Evolutionary conservation across 768 basidiomycete genomes (phyloP), one percentile per base, ranked within the genome.

Genomic region (Leccinum ochraceum): DNA sequence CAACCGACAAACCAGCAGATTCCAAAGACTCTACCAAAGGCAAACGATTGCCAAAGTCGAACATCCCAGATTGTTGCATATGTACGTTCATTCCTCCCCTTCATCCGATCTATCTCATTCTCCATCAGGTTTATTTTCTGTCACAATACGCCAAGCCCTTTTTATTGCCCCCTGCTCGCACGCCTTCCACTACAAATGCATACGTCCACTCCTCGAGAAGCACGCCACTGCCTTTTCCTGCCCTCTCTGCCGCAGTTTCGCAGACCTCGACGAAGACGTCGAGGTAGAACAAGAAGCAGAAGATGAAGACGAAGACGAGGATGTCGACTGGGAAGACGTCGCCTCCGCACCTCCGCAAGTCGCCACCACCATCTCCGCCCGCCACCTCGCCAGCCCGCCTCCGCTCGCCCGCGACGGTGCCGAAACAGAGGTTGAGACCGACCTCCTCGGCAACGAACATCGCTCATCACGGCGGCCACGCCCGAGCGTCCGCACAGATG

Each of bases 111-210:
- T 2, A 39, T 50, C 54, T 66, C 5, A 63, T 50, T 49, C 56
- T 32, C 44, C 44, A 37, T 53, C 39, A 85, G 84, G 85, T 72
- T 76, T 90, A 28, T 99, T 96, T 79, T 78, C 86, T 24, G 94
- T 98, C 0, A 90, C 93, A 1, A 95, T 98, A 72, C 92, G 89
- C 63, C 96, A 99, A 75, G 91, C 94, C 0, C 85, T 98, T 53
- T 98, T 99, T 79, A 95, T 99, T 71, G 94, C 96, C 30, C 96
- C 96, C 0, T 99, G 96, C 76, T 95, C 93, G 1, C 96, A 99
- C 74, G 88, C 94, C 0, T 94, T 92, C 80, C 93, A 95, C 77
- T 94, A 92, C 84, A 98, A 98, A 75, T 98, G 96, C 74, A 95
- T 99, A 61, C 85, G 94, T 1, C 96, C 95, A 2, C 81, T 98